Evolutionary conservation across 2,329 filamentous ascomycete species (phyloP), one percentile per base, ranked within the genome.

Genomic region (Trichocomaceae sp.): DNA sequence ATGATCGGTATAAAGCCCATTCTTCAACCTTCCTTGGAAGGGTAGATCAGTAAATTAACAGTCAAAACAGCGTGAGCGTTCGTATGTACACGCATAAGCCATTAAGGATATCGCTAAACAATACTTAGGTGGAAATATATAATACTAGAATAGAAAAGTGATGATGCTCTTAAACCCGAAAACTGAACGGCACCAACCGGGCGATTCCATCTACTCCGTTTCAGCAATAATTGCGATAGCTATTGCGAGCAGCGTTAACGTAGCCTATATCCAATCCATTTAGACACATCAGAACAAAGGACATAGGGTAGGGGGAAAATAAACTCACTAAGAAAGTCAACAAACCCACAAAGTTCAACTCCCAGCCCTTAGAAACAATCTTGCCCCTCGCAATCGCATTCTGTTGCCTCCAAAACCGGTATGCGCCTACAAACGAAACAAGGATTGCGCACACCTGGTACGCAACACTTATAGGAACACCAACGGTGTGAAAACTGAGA

Each of bases 331-430:
- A 35, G 29, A 77, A 66, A 31, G 76, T 66, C 26, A 77, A 64
- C 2, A 67, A 58, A 56, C 77, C 78, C 12, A 83, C 73, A 0
- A 69, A 60, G 51, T 75, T 71, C 6, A 85, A 63, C 62, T 85
- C 83, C 77, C 80, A 83, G 0, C 83, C 83, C 5, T 82, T 82
- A 2, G 76, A 75, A 63, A 79, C 68, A 0, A 82, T 74, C 62
- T 79, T 84, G 0, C 83, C 83, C 56, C 77, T 66, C 3, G 80
- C 69, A 57, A 86, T 78, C 0, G 79, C 80, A 63, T 74, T 74
- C 66, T 86, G 83, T 60, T 83, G 77, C 55, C 78, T 76, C 77
- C 79, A 86, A 61, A 82, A 84, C 23, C 83, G 75, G 58, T 76
- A 74, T 1, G 77, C 75, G 1, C 83, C 84, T n/a, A 85, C 60